Evolutionary conservation across 1,284 basidiomycete species (phyloP), one percentile per base, ranked within the genome.

Genomic region (Fomitopsis palustris): DNA sequence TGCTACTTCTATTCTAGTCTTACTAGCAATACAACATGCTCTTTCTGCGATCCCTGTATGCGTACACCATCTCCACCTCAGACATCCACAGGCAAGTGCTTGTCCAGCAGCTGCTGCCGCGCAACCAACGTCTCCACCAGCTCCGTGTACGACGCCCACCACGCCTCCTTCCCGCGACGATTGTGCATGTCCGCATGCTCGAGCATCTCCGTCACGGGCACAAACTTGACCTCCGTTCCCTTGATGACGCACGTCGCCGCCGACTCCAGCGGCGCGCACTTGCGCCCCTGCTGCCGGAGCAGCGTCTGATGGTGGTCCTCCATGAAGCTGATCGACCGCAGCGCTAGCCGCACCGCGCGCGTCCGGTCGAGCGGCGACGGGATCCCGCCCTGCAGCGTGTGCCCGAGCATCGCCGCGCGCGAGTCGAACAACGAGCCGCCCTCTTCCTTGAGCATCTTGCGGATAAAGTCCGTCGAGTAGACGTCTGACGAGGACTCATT

Each of bases 281-380:
- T 80, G 55, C 83, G 82, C 10, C 72, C 70, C 0, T 78, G 75
- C 64, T 84, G 80, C 52, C 73, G 72, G 45, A 73, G 68, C 37
- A 89, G 72, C 29, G 72, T 64, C 54, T 77, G 78, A 66, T 92
- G 90, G 65, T 97, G 87, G 58, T 84, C 73, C 75, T 98, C 96
- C 64, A 99, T 82, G 83, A 98, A 98, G 54, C 87, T 79, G 90
- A 98, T 96, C 78, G 93, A 96, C 67, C 92, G 90, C 62, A 97
- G 80, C 8, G 96, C 89, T 42, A 98, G 82, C 49, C 96, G 89
- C 1, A 93, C 91, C 1, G 95, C 96, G 19, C 95, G 90, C 0
- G 92, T 88, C 60, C 96, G 92, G 77, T 99, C 97, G 64, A 93
- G 82, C 0, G 96, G 96, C 0, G 95, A 96, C 3, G 96, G 96